Conservation (phyloP, 2,329 filamentous ascomycete genomes). For the Tolypocladium ophioglossoides region DNA sequence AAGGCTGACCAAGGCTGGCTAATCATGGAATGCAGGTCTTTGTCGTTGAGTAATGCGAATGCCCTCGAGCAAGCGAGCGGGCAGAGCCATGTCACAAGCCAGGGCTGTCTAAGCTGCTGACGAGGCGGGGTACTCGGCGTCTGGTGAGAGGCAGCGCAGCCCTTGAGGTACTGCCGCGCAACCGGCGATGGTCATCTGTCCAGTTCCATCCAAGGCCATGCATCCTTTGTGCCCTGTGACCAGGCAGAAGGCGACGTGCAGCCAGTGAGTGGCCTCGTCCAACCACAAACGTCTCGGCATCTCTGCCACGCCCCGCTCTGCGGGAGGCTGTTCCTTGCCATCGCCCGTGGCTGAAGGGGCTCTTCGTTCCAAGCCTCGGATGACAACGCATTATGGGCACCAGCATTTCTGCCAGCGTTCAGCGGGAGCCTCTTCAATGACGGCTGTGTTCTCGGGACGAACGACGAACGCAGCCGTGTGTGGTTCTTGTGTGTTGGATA, state of each 20-base stretch:
- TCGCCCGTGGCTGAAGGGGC: not conserved
- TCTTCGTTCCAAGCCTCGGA: not conserved
- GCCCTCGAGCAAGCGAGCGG: not conserved
- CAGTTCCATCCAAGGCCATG: not conserved
- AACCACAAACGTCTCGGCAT: not conserved
- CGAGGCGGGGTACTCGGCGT: not conserved
- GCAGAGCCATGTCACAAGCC: not conserved
- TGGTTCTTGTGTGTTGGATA: no score
- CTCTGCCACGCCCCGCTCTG: not conserved
- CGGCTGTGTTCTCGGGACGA: no score
- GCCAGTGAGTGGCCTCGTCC: not conserved
- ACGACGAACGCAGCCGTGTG: no score
- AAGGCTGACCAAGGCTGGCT: not conserved
- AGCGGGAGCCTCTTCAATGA: no score
- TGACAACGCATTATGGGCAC: not conserved
- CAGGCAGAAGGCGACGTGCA: not conserved
- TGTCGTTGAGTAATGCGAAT: not conserved
- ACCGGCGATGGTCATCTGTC: not conserved
- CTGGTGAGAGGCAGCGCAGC: not conserved
- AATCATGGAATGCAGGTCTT: not conserved
- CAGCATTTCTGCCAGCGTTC: not conserved
- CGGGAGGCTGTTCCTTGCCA: not conserved
- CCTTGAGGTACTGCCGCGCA: not conserved
- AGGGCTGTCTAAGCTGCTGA: not conserved
- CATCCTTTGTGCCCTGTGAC: not conserved